These are phyloP conservation scores for Botrytis cinerea DNA, from an alignment of 2,329 filamentous ascomycete species.

Conservation along the genomic window DNA sequence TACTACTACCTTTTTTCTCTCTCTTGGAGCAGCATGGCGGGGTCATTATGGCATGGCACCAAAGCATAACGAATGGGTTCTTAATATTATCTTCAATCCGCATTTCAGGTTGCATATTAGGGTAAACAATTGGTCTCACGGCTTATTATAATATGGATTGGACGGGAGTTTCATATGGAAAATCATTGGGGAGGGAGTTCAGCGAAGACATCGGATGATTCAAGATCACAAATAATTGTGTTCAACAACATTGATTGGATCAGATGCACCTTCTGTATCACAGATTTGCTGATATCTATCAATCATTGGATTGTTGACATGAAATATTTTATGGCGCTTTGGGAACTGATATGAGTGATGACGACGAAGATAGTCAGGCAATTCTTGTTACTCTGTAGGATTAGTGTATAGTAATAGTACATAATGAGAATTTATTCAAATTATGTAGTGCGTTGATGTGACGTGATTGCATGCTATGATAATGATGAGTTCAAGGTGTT, in stretches of 20 bases:
- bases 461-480: neutral
- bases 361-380: neutral
- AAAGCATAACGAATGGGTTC: neutral
- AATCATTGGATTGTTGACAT: neutral
- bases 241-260: neutral
- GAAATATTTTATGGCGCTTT: neutral
- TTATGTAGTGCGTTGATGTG: neutral
- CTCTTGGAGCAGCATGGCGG: neutral
- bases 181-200: neutral
- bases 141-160: neutral
- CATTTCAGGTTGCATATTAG: constrained; percentile 6
- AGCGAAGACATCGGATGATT: neutral
- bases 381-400: neutral
- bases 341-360: neutral
- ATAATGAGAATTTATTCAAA: neutral
- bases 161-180: neutral
- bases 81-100: neutral
- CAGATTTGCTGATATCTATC: neutral
- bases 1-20: neutral
- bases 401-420: neutral
- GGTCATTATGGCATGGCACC: neutral
- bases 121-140: constrained; percentile 9
- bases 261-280: neutral
- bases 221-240: neutral
- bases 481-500: neutral